phyloP scores from a whole-genome alignment of 2,329 filamentous ascomycete genomes.

The Colletotrichum horii region DNA sequence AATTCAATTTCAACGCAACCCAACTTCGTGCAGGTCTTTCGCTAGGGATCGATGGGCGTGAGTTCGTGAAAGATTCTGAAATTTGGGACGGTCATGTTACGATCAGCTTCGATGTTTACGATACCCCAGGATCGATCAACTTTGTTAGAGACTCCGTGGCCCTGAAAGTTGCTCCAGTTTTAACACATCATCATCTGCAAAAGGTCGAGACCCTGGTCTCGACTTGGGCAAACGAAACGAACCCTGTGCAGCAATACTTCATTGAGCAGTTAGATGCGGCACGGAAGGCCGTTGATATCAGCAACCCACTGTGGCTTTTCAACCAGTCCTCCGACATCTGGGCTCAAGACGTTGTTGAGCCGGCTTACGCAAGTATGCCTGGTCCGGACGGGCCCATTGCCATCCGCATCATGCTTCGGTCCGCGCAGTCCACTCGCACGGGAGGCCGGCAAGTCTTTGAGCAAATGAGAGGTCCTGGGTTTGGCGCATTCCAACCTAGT shows the following conservation, averaged over 20 bases:
- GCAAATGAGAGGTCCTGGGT: neutral
- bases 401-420: neutral
- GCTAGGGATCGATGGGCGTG: neutral
- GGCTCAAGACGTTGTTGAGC: neutral
- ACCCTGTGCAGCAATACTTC: neutral
- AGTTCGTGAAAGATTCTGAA: neutral
- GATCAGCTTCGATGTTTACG: neutral
- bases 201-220: neutral
- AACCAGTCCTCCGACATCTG: neutral
- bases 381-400: neutral
- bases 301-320: neutral
- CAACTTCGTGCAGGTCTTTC: neutral
- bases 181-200: neutral
- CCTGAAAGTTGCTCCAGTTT: neutral
- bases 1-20: neutral
- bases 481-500: neutral
- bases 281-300: neutral
- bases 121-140: neutral
- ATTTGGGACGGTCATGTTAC: neutral
- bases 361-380: neutral
- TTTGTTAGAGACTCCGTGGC: neutral
- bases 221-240: neutral
- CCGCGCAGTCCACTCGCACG: neutral
- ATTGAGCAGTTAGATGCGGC: neutral
- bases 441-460: neutral